phyloP scores from a whole-genome alignment of 176 grass and related monocot species.

The Saccharum officinarum region DNA sequence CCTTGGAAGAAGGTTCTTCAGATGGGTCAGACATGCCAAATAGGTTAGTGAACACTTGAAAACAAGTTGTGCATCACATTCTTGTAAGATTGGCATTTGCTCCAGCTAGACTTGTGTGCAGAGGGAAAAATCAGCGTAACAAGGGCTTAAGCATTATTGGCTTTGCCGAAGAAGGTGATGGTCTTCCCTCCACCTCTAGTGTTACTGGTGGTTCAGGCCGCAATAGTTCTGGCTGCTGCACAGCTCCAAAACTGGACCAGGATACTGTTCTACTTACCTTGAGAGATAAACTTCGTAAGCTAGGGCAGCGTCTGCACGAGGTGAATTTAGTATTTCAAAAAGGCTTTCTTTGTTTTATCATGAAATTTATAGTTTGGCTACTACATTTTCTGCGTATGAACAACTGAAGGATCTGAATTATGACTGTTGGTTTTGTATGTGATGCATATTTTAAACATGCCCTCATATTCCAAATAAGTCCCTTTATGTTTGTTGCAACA shows the following conservation, averaged over 20 bases:
- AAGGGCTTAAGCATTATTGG: slow-evolving; percentile 48
- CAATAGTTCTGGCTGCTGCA: slow-evolving; percentile 45
- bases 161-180: slow-evolving; percentile 35
- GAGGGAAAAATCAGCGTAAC: slow-evolving; percentile 64
- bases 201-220: slow-evolving; percentile 34
- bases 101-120: slow-evolving; percentile 50
- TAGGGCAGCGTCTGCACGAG: slow-evolving; percentile 68
- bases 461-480: neutral
- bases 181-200: slow-evolving; percentile 41
- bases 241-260: slow-evolving; percentile 44
- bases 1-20: slow-evolving; percentile 54
- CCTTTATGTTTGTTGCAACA: neutral
- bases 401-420: neutral
- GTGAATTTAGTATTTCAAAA: slow-evolving; percentile 36
- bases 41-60: slow-evolving; percentile 48
- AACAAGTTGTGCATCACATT: slow-evolving; percentile 8
- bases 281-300: slow-evolving; percentile 63
- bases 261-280: slow-evolving; percentile 52
- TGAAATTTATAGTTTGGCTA: slow-evolving; percentile 5
- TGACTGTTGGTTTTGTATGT: slow-evolving; percentile 17
- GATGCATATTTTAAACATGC: neutral
- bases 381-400: neutral
- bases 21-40: slow-evolving; percentile 63
- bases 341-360: neutral
- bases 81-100: slow-evolving; percentile 21